phyloP scores from a whole-genome alignment of 2,329 filamentous ascomycete species.

The Alternaria panax region DNA sequence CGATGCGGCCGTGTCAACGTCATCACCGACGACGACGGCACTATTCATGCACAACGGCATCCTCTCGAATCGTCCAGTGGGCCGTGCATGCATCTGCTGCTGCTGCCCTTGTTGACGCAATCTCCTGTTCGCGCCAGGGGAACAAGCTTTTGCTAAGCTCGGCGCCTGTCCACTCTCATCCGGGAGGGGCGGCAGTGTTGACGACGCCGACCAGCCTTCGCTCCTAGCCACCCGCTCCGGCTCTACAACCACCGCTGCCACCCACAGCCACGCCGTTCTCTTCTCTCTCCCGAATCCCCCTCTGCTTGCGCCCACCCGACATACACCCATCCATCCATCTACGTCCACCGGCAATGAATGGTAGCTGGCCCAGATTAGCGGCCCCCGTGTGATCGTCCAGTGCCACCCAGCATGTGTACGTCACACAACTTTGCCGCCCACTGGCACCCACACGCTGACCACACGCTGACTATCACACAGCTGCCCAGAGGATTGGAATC shows the following conservation, averaged over 20 bases:
- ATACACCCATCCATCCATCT: background rate
- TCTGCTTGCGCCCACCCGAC: background rate
- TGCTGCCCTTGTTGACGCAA: background rate
- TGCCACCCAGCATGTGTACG: slow-evolving; percentile 50
- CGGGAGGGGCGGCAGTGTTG: slow-evolving; percentile 12
- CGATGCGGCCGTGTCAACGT: slow-evolving; percentile 1
- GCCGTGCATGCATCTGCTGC: background rate
- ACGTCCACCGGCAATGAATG: slow-evolving; percentile 24
- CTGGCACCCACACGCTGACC: background rate
- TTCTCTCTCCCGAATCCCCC: background rate
- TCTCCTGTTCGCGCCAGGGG: slow-evolving; percentile 11
- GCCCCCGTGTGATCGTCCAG: slow-evolving; percentile 22
- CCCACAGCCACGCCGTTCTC: background rate
- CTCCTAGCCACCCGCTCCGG: slow-evolving; percentile 7
- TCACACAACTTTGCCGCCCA: slow-evolving; percentile 28
- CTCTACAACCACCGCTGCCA: slow-evolving; percentile 5
- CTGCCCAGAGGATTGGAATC: slow-evolving; percentile 45
- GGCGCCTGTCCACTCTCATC: slow-evolving; percentile 9
- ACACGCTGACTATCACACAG: slow-evolving; percentile 26
- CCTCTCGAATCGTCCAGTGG: background rate
- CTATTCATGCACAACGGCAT: slow-evolving; percentile 3
- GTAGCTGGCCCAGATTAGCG: slow-evolving; percentile 13
- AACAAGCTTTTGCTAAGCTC: slow-evolving; percentile 39
- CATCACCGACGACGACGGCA: background rate
- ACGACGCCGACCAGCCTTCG: slow-evolving; percentile 29